Evolutionary conservation across 2,329 filamentous ascomycete genomes (phyloP), one percentile per base, ranked within the genome.

Genomic region (Aureobasidium subglaciale): DNA sequence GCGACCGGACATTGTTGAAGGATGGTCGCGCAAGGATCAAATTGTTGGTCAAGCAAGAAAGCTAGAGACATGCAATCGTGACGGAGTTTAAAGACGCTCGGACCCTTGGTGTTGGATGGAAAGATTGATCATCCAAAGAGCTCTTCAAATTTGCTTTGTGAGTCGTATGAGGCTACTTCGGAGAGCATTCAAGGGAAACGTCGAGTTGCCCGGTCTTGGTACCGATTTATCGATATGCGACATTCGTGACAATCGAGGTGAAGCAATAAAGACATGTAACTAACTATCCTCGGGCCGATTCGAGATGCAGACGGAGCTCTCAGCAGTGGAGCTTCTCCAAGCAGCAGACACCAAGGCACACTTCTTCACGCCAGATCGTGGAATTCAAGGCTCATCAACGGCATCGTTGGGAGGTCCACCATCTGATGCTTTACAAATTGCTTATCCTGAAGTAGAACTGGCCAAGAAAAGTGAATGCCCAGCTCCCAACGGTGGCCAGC

Each of bases 1-100:
- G 65, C 81, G 78, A 58, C 79, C 79, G 56, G 80, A 79, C 83
- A 85, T 85, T 6, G 29, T 59, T 15, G 22, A 38, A 27, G 5
- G 20, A 29, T 38, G 11, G 30, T 43, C 40, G 27, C 34, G 10
- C 18, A 16, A 13, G 20, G 35, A 15, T 18, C 9, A 32, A 46
- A 10, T 46, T 32, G 27, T 5, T 32, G 9, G 37, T 41, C 16
- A 24, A 41, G n/a, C 4, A 20, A 27, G 18, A 43, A 54, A 54
- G 38, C 25, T 29, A 20, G 15, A 15, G 30, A 20, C 38, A 54
- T 32, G 38, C 50, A n/a, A 52, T 41, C 27, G 35, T 15, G 11
- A 38, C 30, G 43, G 43, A 48, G 11, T 48, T 25, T 50, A 16
- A 30, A 41, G 34, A 41, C 48, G 48, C 48, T 52, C 16, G 34